phyloP scores from a whole-genome alignment of 1,139 yeast species.

The Taphrina pruni region DNA sequence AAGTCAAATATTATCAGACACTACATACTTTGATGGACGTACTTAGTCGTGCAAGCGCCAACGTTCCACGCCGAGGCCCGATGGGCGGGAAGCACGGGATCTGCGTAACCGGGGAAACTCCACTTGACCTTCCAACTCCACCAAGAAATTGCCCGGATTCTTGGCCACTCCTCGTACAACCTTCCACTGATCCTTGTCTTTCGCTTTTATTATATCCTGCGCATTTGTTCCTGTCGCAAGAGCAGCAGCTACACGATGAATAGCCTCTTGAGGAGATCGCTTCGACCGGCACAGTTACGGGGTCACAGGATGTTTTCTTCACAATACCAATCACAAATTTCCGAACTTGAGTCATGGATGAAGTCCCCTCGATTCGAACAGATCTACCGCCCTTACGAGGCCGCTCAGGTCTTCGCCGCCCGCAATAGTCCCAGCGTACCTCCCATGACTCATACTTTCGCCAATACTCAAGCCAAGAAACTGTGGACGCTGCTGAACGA shows the following conservation, averaged over 20 bases:
- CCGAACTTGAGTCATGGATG: constrained; percentile 62
- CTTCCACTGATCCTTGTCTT: no score
- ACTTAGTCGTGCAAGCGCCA: no score
- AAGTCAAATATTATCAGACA: neutral
- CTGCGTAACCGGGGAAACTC: neutral
- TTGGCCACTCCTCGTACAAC: neutral
- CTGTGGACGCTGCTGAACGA: constrained; percentile 57
- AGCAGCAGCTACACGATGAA: neutral
- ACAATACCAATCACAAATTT: constrained; percentile 47
- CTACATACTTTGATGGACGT: no score
- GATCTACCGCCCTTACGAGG: constrained; percentile 61
- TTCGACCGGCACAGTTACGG: neutral
- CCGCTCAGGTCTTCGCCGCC: constrained; percentile 61
- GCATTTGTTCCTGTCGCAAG: no score
- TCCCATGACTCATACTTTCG: constrained; percentile 59
- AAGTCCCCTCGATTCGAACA: constrained; percentile 58
- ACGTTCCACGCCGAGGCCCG: neutral
- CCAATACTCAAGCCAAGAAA: constrained; percentile 58
- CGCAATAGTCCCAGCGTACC: constrained; percentile 58
- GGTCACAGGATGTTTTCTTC: constrained; percentile 28
- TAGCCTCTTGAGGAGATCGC: neutral
- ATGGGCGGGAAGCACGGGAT: constrained; percentile 9
- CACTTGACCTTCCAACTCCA: neutral
- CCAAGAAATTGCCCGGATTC: neutral
- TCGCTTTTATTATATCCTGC: no score